These are phyloP conservation scores for Dujonia santamariae DNA, from an alignment of 1,139 yeast species.

Conservation along the genomic window DNA sequence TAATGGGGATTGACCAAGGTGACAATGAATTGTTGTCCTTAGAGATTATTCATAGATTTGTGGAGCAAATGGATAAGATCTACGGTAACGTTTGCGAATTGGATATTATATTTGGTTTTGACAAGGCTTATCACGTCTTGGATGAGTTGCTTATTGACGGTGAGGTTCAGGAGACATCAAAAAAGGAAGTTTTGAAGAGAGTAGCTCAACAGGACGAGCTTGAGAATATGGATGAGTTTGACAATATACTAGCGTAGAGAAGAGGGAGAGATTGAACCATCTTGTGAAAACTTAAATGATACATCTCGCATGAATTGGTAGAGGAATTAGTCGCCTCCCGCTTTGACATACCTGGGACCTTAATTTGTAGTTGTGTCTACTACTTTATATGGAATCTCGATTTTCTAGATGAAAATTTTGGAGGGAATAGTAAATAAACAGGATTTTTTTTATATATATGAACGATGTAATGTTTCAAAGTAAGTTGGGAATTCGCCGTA, in stretches of 20 bases:
- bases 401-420: too few relatives aligned
- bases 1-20: constrained; percentile 78
- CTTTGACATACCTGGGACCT: too few relatives aligned
- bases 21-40: constrained; percentile 86
- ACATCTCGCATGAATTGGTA: too few relatives aligned
- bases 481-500: too few relatives aligned
- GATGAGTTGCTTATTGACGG: constrained; percentile 89
- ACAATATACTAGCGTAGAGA: constrained; percentile 31
- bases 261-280: not conserved
- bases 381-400: too few relatives aligned
- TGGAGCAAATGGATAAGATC: constrained; percentile 93
- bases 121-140: constrained; percentile 85
- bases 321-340: too few relatives aligned
- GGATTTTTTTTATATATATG: too few relatives aligned
- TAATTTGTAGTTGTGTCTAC: too few relatives aligned
- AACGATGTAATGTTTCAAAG: too few relatives aligned
- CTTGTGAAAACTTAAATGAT: too few relatives aligned
- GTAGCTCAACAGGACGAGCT: constrained; percentile 76
- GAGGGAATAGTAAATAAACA: too few relatives aligned
- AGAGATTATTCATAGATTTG: constrained; percentile 88
- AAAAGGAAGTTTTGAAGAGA: constrained; percentile 71
- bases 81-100: constrained; percentile 96
- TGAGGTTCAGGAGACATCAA: constrained; percentile 78
- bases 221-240: constrained; percentile 50
- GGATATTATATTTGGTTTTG: constrained; percentile 92